Conservation (phyloP, 345 rosid genomes). For the Arabidopsis thaliana region TAIR10.1 NC_003075.7:15681001-15681500, state of each 20-base stretch:
- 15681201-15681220: conserved; percentile 14
- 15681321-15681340: conserved; percentile 67
- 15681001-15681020: conserved; percentile 13
- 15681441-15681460: not conserved
- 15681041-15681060: not conserved
- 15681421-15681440: not conserved
- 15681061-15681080: conserved; percentile 8
- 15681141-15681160: conserved; percentile 42
- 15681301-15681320: conserved; percentile 50
- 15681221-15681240: conserved; percentile 59
- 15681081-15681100: conserved; percentile 20
- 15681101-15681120: conserved; percentile 27
- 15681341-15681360: conserved; percentile 72
- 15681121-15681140: conserved; percentile 26
- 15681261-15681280: conserved; percentile 80
- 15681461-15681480: conserved; percentile 7
- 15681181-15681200: conserved; percentile 22
- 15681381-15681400: not conserved
- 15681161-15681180: conserved; percentile 29
- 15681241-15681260: conserved; percentile 62
- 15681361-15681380: not conserved
- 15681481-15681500: not conserved
- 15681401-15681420: not conserved
- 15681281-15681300: conserved; percentile 55
- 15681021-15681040: not conserved